phyloP scores from a whole-genome alignment of 2,329 filamentous ascomycete genomes.

The Xylaria sp. region DNA sequence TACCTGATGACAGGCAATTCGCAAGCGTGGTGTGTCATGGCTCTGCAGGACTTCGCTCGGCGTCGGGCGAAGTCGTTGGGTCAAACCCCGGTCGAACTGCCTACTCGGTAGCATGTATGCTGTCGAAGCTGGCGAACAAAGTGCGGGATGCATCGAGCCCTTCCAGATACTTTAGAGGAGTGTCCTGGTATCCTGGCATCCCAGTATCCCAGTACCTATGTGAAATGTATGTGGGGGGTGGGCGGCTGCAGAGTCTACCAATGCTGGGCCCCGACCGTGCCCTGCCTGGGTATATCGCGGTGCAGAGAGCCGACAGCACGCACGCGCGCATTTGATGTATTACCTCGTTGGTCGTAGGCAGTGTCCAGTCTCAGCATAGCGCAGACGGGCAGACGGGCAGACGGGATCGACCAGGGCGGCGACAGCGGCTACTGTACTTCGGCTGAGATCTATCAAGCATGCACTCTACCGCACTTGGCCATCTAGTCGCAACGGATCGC shows the following conservation, averaged over 20 bases:
- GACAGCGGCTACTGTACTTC: conserved; percentile 32
- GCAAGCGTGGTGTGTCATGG: conserved; percentile 38
- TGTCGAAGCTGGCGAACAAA: conserved; percentile 33
- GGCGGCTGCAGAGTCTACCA: conserved; percentile 26
- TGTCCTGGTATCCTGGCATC: too few species aligned
- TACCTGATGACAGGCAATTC: conserved; percentile 37
- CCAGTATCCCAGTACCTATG: background rate
- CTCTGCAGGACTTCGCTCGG: conserved; percentile 31
- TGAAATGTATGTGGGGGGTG: conserved; percentile 26
- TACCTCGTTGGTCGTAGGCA: conserved; percentile 14
- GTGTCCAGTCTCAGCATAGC: conserved; percentile 14
- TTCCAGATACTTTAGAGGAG: background rate
- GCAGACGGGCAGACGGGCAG: conserved; percentile 1
- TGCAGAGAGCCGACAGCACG: conserved; percentile 22
- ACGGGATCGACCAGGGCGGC: conserved; percentile 19
- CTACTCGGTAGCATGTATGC: too few species aligned
- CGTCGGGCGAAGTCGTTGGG: conserved; percentile 38
- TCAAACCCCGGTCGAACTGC: conserved; percentile 26
- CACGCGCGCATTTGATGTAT: conserved; percentile 23
- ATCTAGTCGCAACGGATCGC: background rate
- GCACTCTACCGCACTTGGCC: background rate
- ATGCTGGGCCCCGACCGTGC: conserved; percentile 11
- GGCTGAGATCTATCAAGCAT: conserved; percentile 9
- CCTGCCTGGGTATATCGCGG: background rate
- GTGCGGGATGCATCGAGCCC: conserved; percentile 20